Base-by-base conservation (phyloP, 2,329 filamentous ascomycete genomes). In the Annulohypoxylon truncatum region DNA sequence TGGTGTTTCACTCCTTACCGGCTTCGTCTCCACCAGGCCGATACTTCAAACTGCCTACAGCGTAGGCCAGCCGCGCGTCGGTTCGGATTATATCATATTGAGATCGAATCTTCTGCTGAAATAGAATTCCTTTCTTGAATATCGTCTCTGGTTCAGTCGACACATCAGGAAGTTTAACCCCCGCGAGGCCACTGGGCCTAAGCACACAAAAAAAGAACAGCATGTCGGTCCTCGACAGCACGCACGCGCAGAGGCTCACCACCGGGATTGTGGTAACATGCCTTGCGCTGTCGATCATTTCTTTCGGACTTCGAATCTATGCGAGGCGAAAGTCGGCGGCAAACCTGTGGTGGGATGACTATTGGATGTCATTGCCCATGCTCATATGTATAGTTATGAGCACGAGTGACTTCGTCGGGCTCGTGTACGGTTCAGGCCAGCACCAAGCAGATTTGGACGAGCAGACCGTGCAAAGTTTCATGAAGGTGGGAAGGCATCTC, bases 361-460 rank as follows among this genome's bases (percentile, higher is more conserved):
- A 73, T 57, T 75, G 74, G 74, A 75, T 75, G 74, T 58, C 66
- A 24, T 63, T 69, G 59, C 72, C 73, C 24, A 73, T 75, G 74
- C 35, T 70, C 3, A 68, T 75, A 47, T 75, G 72, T 58, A 63
- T 74, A 55, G 58, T 51, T 26, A 67, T 69, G 62, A 71, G 67
- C 22, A 66, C 66, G 10, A 69, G 67, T n/a, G 72, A 74, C 52
- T 74, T 72, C 54, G 48, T 74, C 38, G 64, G 61, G 12, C 63
- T 75, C 50, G 64, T 48, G 10, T 66, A 70, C 42, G 73, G 73
- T 22, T 75, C 73, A 20, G 73, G 73, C 24, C 18, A 63, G 33
- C 73, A 75, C 46, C 67, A 73, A 61, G n/a, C 24, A 38, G 70
- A 71, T 26, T 58, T 75, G 26, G 63, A 70, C 12, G n/a, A 15